phyloP scores from a whole-genome alignment of 2,329 filamentous ascomycete genomes.

The Alternaria longipes region DNA sequence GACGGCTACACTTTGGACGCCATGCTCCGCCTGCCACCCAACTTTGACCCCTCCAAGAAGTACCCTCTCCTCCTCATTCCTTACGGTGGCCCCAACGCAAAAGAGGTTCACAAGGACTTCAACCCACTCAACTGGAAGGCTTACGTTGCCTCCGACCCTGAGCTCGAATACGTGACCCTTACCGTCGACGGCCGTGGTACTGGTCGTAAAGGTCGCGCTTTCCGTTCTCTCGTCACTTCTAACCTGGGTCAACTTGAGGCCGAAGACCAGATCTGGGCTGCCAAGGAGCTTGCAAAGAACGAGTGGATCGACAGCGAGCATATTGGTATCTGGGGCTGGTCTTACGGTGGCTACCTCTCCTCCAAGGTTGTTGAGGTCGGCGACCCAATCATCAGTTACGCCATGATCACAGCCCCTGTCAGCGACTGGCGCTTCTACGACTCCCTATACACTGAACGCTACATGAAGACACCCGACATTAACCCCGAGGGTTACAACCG shows the following conservation, averaged over 20 bases:
- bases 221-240: conserved; percentile 66
- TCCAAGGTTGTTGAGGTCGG: conserved; percentile 72
- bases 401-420: conserved; percentile 71
- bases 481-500: conserved; percentile 69
- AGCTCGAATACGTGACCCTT: conserved; percentile 73
- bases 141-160: conserved; percentile 73
- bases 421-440: conserved; percentile 77
- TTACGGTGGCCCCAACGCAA: conserved; percentile 73
- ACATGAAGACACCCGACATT: conserved; percentile 70
- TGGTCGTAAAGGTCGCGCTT: conserved; percentile 69
- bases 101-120: conserved; percentile 68
- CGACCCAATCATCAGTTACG: conserved; percentile 69
- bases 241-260: conserved; percentile 72
- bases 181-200: conserved; percentile 75
- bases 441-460: conserved; percentile 75
- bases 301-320: conserved; percentile 66
- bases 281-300: conserved; percentile 63
- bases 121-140: conserved; percentile 65
- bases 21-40: conserved; percentile 70
- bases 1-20: conserved; percentile 70
- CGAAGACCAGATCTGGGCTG: conserved; percentile 73
- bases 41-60: conserved; percentile 69
- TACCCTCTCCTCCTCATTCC: conserved; percentile 74
- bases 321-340: conserved; percentile 75
- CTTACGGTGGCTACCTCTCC: conserved; percentile 72